Percentiles rank a stretch among this genome's conserved stretches.
Conservation (phyloP, 2,329 filamentous ascomycete genomes). For the Fusarium sp. region DNA sequence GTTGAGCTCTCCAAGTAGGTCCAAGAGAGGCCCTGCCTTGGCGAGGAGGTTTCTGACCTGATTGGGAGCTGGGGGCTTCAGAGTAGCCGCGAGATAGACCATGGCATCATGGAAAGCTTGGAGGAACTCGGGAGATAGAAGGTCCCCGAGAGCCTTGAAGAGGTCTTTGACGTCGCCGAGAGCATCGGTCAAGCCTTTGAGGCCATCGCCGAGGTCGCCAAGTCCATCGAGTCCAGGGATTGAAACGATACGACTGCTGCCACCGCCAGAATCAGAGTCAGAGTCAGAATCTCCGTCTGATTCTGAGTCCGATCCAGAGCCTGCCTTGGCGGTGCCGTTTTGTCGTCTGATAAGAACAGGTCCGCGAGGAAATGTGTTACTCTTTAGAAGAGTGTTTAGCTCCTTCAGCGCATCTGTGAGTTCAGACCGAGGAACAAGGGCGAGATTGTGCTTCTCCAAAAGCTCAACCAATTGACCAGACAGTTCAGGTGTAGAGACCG, state of each 20-base stretch:
- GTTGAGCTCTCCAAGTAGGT: conserved; percentile 50
- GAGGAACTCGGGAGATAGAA: conserved; percentile 57
- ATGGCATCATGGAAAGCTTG: conserved; percentile 57
- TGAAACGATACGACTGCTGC: neutral
- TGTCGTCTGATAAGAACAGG: conserved; percentile 32
- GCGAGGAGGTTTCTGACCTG: conserved; percentile 48
- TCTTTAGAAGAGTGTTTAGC: conserved; percentile 57
- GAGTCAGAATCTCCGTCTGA: conserved; percentile 2
- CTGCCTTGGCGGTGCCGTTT: conserved; percentile 20
- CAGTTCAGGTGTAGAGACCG: conserved; percentile 50
- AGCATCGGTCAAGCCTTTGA: conserved; percentile 44
- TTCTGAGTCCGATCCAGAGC: conserved; percentile 1
- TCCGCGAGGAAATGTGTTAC: conserved; percentile 28
- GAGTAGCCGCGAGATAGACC: conserved; percentile 54
- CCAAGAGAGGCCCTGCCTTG: conserved; percentile 49
- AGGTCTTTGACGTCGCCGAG: conserved; percentile 46
- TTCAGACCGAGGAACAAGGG: conserved; percentile 59
- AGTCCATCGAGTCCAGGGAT: conserved; percentile 42
- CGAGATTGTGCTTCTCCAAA: conserved; percentile 59
- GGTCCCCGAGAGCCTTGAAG: conserved; percentile 47
- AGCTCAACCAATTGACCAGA: conserved; percentile 54
- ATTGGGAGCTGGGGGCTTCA: conserved; percentile 55
- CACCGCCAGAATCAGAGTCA: conserved; percentile 5
- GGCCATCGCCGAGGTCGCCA: conserved; percentile 19
- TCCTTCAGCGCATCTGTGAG: conserved; percentile 60